Evolutionary conservation across 1,284 basidiomycete genomes (phyloP).

Genomic region (Ganoderma meredithae): DNA sequence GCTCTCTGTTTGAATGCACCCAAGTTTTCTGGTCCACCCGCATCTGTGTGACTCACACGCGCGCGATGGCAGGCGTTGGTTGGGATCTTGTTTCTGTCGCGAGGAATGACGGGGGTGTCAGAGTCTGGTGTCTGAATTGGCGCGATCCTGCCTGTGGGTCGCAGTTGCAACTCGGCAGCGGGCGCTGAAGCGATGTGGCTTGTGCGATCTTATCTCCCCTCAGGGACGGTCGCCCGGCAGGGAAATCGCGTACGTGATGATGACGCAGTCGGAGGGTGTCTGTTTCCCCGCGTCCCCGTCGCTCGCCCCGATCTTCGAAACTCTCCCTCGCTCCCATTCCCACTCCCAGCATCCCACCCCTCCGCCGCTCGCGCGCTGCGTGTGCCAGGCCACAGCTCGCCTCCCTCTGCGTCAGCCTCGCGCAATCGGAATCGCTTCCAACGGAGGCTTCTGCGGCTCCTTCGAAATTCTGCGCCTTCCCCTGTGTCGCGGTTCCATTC

Average conservation of each 20-base stretch:
- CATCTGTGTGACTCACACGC: not conserved
- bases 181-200: constrained; percentile 11
- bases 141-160: not conserved
- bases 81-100: not conserved
- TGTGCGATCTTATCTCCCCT: constrained; percentile 30
- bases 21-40: not conserved
- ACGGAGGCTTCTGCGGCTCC: not conserved
- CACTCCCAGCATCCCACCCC: not conserved
- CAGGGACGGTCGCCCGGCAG: constrained; percentile 20
- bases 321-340: not conserved
- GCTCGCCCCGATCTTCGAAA: constrained; percentile 10
- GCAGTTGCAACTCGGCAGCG: constrained; percentile 1
- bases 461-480: not conserved
- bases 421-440: not conserved
- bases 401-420: not conserved
- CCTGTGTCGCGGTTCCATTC: constrained; percentile 1
- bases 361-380: not conserved
- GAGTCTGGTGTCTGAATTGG: not conserved
- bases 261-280: constrained; percentile 25
- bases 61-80: not conserved
- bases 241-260: constrained; percentile 27
- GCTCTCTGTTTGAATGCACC: constrained; percentile 17
- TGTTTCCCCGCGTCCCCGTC: constrained; percentile 29
- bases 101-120: not conserved
- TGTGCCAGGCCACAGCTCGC: not conserved